Conservation (phyloP, 2,329 filamentous ascomycete species). For the Botrytis fragariae region DNA sequence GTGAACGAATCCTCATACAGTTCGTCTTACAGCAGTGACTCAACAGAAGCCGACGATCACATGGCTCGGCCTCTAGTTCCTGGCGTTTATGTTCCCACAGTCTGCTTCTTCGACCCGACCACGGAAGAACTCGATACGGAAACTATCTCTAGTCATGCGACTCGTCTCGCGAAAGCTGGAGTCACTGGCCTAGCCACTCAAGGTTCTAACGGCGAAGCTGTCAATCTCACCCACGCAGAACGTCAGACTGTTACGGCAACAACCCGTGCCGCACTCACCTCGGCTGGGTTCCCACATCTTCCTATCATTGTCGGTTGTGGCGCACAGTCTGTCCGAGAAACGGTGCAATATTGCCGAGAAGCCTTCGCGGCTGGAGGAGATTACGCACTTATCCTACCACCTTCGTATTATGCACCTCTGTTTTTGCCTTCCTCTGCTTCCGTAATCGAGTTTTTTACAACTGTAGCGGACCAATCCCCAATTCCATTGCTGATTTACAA, state of each 20-base stretch:
- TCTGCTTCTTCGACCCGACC: constrained; percentile 67
- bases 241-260: constrained; percentile 57
- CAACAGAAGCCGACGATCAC: constrained; percentile 38
- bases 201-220: constrained; percentile 66
- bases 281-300: constrained; percentile 54
- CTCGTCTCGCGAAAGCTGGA: constrained; percentile 58
- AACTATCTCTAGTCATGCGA: constrained; percentile 48
- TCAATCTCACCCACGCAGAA: constrained; percentile 62
- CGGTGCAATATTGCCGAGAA: constrained; percentile 61
- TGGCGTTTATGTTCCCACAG: constrained; percentile 70
- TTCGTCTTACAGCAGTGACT: constrained; percentile 45
- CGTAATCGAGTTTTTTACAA: constrained; percentile 58
- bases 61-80: constrained; percentile 43
- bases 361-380: constrained; percentile 62
- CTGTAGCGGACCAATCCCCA: constrained; percentile 65
- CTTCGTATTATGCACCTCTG: constrained; percentile 63
- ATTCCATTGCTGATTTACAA: constrained; percentile 84
- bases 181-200: constrained; percentile 61
- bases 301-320: constrained; percentile 67
- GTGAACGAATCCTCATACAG: constrained; percentile 40
- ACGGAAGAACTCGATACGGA: constrained; percentile 65
- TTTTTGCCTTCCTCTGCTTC: constrained; percentile 49
- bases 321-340: constrained; percentile 63
- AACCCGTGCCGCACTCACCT: constrained; percentile 59
- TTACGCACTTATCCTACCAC: constrained; percentile 65